Base-by-base conservation (phyloP, 176 grass and related monocot genomes). In the Poa annua region DNA sequence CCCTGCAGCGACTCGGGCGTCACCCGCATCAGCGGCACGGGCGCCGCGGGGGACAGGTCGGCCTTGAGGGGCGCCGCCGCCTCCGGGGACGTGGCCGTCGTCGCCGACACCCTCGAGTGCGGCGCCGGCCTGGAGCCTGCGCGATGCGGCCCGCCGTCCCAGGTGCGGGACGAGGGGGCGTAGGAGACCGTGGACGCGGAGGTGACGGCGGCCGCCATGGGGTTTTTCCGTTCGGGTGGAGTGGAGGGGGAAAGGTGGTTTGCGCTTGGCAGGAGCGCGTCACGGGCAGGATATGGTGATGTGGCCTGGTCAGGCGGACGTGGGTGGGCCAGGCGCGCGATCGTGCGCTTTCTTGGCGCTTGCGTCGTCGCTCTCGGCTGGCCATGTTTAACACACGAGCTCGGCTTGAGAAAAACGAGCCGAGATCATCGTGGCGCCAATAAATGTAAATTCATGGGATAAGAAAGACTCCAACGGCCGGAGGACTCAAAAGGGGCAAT, bases 1-100 rank as follows among this genome's bases (percentile, higher is more conserved):
- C 77, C 78, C 85, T 92, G 85, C 72, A 99, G 78, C 45, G 96
- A 96, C 70, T 96, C 91, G 29, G 91, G 82, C 41, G 34, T 51
- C 47, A 85, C 87, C 81, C 85, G 92, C 83, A 90, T 77, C 34
- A 95, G 45, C 10, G 79, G 74, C 54, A 21, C 33, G 67, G 86
- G 63, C 9, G 80, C 62, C 14, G 80, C 11, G 26, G 62, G 10
- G 13, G 76, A 22, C 16, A 85, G 70, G 35, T 70, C 71, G 24
- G 86, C 77, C 33, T 56, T 33, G 3, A 85, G 80, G 29, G 50
- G 78, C 51, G 44, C 67, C 60, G 74, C 81, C 14, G 57, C 74
- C 51, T 73, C 84, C 16, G 71, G 45, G 39, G 86, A 71, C 49
- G 67, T 5, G 33, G 80, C 16, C 0, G 83, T 17, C 32, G 76